Conservation (phyloP, 1,284 basidiomycete species). For the Microbotryum lychnidis-dioicae region DNA sequence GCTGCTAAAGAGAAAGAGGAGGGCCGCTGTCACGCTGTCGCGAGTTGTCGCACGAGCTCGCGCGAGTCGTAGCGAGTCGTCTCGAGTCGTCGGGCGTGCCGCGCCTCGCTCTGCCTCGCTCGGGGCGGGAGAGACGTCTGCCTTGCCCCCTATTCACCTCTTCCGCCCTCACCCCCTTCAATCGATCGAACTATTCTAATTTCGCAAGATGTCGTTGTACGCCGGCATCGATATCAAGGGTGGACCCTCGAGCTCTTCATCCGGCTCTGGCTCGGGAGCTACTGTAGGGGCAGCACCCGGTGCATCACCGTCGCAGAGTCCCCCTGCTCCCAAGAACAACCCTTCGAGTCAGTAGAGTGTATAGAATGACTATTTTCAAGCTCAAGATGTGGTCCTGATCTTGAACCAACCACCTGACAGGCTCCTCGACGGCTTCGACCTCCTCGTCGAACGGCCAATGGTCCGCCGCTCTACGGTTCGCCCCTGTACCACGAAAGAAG, state of each 20-base stretch:
- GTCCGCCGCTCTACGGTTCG: conserved; percentile 33
- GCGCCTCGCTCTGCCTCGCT: too few species aligned
- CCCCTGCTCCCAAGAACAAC: conserved; percentile 5
- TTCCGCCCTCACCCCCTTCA: too few species aligned
- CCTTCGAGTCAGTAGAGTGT: neutral
- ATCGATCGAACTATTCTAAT: neutral
- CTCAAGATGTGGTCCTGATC: neutral
- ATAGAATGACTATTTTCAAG: rapidly evolving
- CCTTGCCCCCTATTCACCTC: too few species aligned
- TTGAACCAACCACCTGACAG: neutral
- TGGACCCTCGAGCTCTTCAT: neutral
- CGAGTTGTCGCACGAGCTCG: too few species aligned
- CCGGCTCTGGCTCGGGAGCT: neutral
- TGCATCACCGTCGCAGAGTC: neutral
- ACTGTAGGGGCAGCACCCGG: neutral
- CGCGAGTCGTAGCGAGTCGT: too few species aligned
- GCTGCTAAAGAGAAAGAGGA: too few species aligned
- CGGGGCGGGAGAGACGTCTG: too few species aligned
- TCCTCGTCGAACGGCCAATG: conserved; percentile 1
- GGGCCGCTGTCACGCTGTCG: too few species aligned
- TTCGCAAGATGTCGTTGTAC: conserved; percentile 19
- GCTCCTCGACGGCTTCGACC: neutral
- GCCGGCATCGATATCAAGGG: conserved; percentile 16
- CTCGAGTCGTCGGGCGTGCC: too few species aligned
- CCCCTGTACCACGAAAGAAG: conserved; percentile 30